A percentile compares a stretch with the other conserved stretches of the same genome.
These are phyloP conservation scores for Tarenaya hassleriana DNA, from an alignment of 345 rosid species.

Conservation along the genomic window DNA sequence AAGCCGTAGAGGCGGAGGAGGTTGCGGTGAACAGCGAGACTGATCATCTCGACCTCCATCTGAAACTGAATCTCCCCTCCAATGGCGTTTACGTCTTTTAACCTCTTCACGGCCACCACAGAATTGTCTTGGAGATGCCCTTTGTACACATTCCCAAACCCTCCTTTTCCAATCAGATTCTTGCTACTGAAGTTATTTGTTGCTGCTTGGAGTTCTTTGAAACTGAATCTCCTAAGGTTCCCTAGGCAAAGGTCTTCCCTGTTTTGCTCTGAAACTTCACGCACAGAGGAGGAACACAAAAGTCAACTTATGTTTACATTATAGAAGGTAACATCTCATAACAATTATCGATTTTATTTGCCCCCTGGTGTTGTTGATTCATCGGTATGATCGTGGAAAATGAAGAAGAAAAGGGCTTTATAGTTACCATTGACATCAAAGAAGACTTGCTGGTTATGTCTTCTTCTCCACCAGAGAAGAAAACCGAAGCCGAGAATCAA, in stretches of 20 bases:
- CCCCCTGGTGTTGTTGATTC: too few species aligned
- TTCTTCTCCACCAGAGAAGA: slow-evolving; percentile 75
- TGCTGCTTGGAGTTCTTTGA: slow-evolving; percentile 79
- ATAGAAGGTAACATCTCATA: too few species aligned
- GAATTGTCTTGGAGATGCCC: slow-evolving; percentile 77
- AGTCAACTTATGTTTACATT: neutral
- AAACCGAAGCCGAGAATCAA: slow-evolving; percentile 57
- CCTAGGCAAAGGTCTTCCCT: slow-evolving; percentile 68
- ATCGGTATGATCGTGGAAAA: too few species aligned
- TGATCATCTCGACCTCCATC: slow-evolving; percentile 91
- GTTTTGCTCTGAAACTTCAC: slow-evolving; percentile 46
- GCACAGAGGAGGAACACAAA: neutral
- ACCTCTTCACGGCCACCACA: slow-evolving; percentile 73
- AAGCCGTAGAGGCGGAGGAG: slow-evolving; percentile 79
- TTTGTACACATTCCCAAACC: slow-evolving; percentile 90
- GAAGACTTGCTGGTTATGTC: slow-evolving; percentile 77
- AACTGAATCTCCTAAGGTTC: slow-evolving; percentile 75
- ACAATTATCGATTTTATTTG: too few species aligned
- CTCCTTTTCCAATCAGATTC: slow-evolving; percentile 84
- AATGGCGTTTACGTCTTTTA: slow-evolving; percentile 57
- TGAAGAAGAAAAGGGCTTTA: too few species aligned
- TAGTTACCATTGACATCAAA: slow-evolving; percentile 74
- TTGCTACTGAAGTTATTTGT: slow-evolving; percentile 86
- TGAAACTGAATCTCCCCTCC: slow-evolving; percentile 87
- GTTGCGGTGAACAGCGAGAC: slow-evolving; percentile 87